Percentiles rank a stretch among this genome's conserved stretches.
Evolutionary conservation across 306 rosid genomes (phyloP).

Genomic region (Oemleria cerasiformis): DNA sequence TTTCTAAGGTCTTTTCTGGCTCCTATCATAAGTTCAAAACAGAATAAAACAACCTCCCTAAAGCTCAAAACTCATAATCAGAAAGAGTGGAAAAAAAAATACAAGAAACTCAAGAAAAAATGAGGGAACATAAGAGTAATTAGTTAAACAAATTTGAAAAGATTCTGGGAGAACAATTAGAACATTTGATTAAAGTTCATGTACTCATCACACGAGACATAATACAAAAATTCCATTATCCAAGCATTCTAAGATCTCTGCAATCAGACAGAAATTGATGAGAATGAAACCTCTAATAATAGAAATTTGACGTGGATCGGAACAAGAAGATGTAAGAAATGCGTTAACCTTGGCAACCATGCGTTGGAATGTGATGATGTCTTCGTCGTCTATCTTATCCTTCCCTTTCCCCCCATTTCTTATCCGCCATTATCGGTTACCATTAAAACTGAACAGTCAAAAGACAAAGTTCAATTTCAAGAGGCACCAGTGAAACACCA

Average conservation of each 20-base stretch:
- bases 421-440: conserved; percentile 48
- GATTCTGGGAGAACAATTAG: not conserved
- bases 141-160: not conserved
- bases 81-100: not conserved
- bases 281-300: too few species aligned
- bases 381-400: conserved; percentile 95
- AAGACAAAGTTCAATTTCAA: not conserved
- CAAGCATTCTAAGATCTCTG: too few species aligned
- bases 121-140: not conserved
- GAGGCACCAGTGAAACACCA: too few species aligned
- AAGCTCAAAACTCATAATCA: not conserved
- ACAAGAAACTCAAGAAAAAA: conserved; percentile 8
- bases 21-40: not conserved
- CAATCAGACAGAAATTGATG: too few species aligned
- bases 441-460: not conserved
- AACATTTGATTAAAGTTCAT: too few species aligned
- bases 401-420: conserved; percentile 92
- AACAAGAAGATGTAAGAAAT: conserved; percentile 32
- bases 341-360: conserved; percentile 99
- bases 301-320: too few species aligned
- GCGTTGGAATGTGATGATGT: conserved; percentile 91
- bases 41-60: not conserved
- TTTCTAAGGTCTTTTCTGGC: not conserved
- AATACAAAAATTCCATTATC: not conserved
- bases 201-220: too few species aligned